A percentile compares a stretch with the other conserved stretches of the same genome.
Evolutionary conservation across 2,329 filamentous ascomycete genomes (phyloP).

Genomic region (Fusarium caatingaense): DNA sequence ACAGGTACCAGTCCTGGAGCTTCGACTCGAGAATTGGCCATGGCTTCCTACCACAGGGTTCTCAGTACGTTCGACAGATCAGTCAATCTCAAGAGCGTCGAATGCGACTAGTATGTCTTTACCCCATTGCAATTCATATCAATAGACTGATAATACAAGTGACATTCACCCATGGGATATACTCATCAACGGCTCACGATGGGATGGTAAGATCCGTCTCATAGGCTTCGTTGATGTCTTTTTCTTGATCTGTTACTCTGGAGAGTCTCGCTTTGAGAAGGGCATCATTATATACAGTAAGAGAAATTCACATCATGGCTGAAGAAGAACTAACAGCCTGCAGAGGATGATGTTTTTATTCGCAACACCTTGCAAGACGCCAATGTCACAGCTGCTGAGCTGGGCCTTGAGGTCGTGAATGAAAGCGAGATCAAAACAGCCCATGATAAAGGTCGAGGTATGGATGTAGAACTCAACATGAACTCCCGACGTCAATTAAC

Average conservation of each 20-base stretch:
- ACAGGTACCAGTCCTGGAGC: no score
- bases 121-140: rapidly evolving
- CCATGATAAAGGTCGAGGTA: not conserved
- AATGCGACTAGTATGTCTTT: conserved; percentile 6
- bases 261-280: conserved; percentile 12
- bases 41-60: conserved; percentile 14
- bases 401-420: not conserved
- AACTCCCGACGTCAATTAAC: rapidly evolving
- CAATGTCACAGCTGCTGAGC: not conserved
- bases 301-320: rapidly evolving
- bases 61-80: conserved; percentile 6
- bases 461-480: rapidly evolving
- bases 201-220: conserved; percentile 9
- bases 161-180: conserved; percentile 10
- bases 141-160: not conserved
- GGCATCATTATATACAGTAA: conserved; percentile 8
- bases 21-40: not conserved
- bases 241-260: conserved; percentile 9
- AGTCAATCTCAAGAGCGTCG: not conserved
- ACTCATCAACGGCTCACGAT: not conserved
- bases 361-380: not conserved
- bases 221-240: conserved; percentile 10
- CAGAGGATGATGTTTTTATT: conserved; percentile 2
- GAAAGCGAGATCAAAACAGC: not conserved
- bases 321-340: rapidly evolving